Base-by-base conservation (phyloP, 345 rosid species). In the Cardamine resedifolia region DNA sequence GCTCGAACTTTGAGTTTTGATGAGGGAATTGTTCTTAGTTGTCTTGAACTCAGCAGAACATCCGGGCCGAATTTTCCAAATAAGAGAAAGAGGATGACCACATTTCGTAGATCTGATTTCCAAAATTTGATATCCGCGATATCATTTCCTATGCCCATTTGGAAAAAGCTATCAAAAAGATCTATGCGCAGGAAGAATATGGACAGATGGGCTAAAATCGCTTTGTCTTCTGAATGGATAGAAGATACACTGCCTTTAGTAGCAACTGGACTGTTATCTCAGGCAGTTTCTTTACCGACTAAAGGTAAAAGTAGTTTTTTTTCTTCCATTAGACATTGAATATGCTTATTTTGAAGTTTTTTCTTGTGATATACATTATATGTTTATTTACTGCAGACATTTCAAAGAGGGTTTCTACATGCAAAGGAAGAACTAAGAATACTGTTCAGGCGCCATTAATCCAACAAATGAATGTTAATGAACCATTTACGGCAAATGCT, bases 161-260 rank as follows among this genome's bases (percentile, higher is more conserved):
- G 79, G 75, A 63, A 63, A 63, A 63, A 11, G 0, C 16, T 36
- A 36, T 69, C 65, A 14, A 55, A 5, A 56, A 55, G 75, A 18
- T 62, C 66, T 56, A 15, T 1, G 0, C 79, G 79, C 4, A 53
- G 3, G 1, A 69, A 21, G 6, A 70, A 36, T 70, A 0, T 56
- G 34, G 16, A 4, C 0, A 69, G 9, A 47, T 69, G 70, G 71
- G 43, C 52, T 62, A 20, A 3, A 7, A 44, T 53, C 33, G 69
- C 26, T n/a, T n/a, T n/a, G n/a, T n/a, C n/a, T n/a, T n/a, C n/a
- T n/a, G n/a, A n/a, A n/a, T n/a, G n/a, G n/a, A n/a, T n/a, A n/a
- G n/a, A n/a, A n/a, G n/a, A n/a, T n/a, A n/a, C n/a, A n/a, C n/a
- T n/a, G n/a, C n/a, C n/a, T n/a, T n/a, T n/a, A n/a, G n/a, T n/a